Evolutionary conservation across 257 asterid species (phyloP), one percentile per base, ranked within the genome.

Genomic region (Jaltomata sinuosa): DNA sequence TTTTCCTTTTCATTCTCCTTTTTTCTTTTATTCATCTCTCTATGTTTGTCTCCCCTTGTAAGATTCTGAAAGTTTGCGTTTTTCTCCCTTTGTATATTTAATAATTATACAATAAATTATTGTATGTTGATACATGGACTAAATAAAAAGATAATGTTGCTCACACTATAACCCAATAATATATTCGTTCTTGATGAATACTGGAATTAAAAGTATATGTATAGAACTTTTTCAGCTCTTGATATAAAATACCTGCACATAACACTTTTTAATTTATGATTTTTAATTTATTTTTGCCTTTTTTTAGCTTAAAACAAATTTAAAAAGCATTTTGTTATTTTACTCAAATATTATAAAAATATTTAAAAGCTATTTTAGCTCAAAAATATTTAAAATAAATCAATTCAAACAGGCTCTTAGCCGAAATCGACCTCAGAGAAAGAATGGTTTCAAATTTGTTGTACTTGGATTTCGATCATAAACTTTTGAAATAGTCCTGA

Each of bases 1-100:
- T 85, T 83, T 87, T 85, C 87, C 45, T 38, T 84, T 80, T 82
- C 84, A 74, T 87, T 87, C 89, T 83, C 68, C 80, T 84, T 59
- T 71, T 52, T 77, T 45, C 40, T 64, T 34, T 74, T n/a, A n/a
- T n/a, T n/a, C n/a, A n/a, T n/a, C n/a, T 72, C 80, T 40, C 32
- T 64, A 15, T 64, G 42, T 64, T 64, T 27, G 27, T 76, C 81
- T 47, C 29, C 42, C 79, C 62, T 49, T 77, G 10, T 49, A 29
- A 27, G 45, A 49, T 77, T 77, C 11, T 27, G 19, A 77, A 77
- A 27, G 27, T 49, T 27, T 9, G 14, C 42, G 27, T 18, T 16
- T 76, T 49, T 76, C 62, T 47, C 4, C 25, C n/a, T 45, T 14
- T 38, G 42, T 6, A 38, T 34, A 34, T 34, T 22, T 0, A 1